Percentiles rank a stretch among this genome's conserved stretches.
These are phyloP conservation scores for Pigoraptor vietnamica DNA, from an alignment of 78 protist species.

Conservation along the genomic window DNA sequence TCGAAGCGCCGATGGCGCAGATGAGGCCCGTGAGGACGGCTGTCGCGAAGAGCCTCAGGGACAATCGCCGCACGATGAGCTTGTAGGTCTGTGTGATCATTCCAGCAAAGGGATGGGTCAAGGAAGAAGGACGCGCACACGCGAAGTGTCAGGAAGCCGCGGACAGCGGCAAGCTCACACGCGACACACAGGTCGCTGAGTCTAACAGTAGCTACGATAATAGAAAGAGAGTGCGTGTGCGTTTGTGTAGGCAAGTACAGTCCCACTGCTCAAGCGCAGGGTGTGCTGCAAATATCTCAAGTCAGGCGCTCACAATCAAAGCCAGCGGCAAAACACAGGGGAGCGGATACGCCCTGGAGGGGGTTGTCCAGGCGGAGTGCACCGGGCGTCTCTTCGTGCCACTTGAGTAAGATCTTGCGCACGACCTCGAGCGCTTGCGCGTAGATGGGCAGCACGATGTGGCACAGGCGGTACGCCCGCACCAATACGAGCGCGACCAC, in stretches of 20 bases:
- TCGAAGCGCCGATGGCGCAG: neutral
- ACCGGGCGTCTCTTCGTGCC: neutral
- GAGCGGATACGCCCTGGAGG: neutral
- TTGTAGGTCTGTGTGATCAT: neutral
- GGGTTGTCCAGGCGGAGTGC: neutral
- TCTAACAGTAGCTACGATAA: too few relatives aligned
- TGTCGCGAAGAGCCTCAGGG: neutral
- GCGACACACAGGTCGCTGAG: too few relatives aligned
- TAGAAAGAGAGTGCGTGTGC: too few relatives aligned
- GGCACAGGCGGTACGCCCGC: neutral
- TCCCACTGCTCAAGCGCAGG: neutral
- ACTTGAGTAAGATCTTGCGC: neutral
- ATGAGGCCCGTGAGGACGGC: neutral
- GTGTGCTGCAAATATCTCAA: neutral
- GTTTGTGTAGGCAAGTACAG: too few relatives aligned
- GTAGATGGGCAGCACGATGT: neutral
- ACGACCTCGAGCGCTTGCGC: neutral
- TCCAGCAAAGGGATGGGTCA: neutral
- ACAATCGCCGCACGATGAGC: neutral
- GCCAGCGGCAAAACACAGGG: neutral
- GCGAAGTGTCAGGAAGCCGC: neutral
- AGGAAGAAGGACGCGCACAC: neutral
- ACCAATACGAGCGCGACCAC: neutral
- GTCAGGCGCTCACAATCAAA: too few relatives aligned
- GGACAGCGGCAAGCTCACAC: too few relatives aligned